Evolutionary conservation across 1,284 basidiomycete species (phyloP), one percentile per base, ranked within the genome.

Genomic region (Pascua sp.): DNA sequence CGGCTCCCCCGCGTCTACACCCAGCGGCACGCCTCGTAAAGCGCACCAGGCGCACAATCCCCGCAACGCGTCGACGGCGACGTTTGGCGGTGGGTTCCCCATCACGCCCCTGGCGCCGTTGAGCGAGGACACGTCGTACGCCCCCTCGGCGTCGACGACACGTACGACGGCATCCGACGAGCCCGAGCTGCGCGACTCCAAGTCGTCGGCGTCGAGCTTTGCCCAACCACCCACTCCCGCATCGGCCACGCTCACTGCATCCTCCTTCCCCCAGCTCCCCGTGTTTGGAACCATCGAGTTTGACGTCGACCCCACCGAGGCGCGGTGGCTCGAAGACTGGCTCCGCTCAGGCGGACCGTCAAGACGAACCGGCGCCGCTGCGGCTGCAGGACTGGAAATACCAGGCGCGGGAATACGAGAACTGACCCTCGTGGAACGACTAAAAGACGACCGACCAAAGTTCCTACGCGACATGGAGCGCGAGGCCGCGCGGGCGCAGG

Each of bases 211-310:
- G 1, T 55, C 67, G 2, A 52, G 56, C 37, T 54, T 40, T 42
- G 67, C 42, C 53, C 65, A 24, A 51, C 63, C 56, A 8, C 57
- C 24, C 2, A 68, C 67, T 3, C 68, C 68, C 0, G 58, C 60
- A 7, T 70, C 67, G 7, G 16, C 56, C 2, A 43, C 44, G 11
- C 43, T 46, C 12, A 47, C 52, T 4, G 18, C 51, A 4, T 32
- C 24, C 3, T 32, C 24, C 24, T 9, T 45, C 12, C 16, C 24
- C 2, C 36, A 59, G 4, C 53, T 62, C 44, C 65, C 69, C 0
- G 62, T 75, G 4, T 67, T 77, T 11, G 75, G 72, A 7, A 69
- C 71, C 3, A 72, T 78, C 37, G 75, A 77, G 51, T 78, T 78
- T 57, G 74, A 78, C 50, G 56, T 78, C 36, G 72, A 75, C 59